Conservation (phyloP, 331 rosid genomes). For the Telfairia occidentalis region DNA sequence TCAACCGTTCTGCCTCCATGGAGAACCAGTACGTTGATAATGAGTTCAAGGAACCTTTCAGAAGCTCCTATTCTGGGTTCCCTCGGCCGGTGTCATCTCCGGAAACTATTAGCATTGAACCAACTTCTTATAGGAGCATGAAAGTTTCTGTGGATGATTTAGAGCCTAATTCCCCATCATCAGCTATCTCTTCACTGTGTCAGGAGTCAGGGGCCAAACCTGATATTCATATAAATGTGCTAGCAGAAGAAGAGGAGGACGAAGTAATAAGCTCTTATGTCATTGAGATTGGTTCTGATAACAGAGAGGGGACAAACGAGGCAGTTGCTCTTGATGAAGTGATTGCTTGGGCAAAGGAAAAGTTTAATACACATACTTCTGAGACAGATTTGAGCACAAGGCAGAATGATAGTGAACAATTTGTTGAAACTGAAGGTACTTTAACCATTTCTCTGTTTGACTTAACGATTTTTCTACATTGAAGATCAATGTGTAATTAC, state of each 20-base stretch:
- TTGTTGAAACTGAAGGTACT: slow-evolving; percentile 44
- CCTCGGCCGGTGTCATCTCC: slow-evolving; percentile 1
- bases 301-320: slow-evolving; percentile 30
- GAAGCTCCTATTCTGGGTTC: slow-evolving; percentile 10
- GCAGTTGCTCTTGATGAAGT: slow-evolving; percentile 34
- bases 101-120: slow-evolving; percentile 52
- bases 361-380: slow-evolving; percentile 24
- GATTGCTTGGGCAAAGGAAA: slow-evolving; percentile 43
- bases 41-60: slow-evolving; percentile 13
- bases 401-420: slow-evolving; percentile 24
- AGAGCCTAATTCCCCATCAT: slow-evolving; percentile 55
- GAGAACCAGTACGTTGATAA: background rate
- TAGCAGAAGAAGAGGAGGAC: slow-evolving; percentile 22
- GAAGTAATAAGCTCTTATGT: slow-evolving; percentile 36
- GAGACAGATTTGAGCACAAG: slow-evolving; percentile 40
- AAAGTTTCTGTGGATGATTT: slow-evolving; percentile 43
- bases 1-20: background rate
- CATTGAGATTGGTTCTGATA: slow-evolving; percentile 31
- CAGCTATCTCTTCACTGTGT: slow-evolving; percentile 58
- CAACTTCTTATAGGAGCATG: slow-evolving; percentile 45
- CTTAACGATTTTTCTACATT: background rate
- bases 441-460: background rate
- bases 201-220: slow-evolving; percentile 45
- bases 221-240: slow-evolving; percentile 25
- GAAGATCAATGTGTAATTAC: background rate